Percentiles rank a stretch among this genome's conserved stretches.
phyloP scores from a whole-genome alignment of 1,284 basidiomycete genomes.

The Cerrena zonata region DNA sequence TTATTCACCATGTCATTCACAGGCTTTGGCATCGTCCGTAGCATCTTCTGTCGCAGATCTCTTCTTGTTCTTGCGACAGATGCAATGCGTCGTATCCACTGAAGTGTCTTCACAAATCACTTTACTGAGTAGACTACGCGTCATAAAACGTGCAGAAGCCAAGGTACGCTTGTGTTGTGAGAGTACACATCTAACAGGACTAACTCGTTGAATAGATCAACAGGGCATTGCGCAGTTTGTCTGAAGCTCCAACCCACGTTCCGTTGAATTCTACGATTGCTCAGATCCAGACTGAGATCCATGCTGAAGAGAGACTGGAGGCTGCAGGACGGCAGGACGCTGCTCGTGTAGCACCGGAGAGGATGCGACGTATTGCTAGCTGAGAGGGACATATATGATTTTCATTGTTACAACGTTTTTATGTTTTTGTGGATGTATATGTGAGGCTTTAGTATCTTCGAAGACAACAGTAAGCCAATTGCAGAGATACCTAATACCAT shows the following conservation, averaged over 20 bases:
- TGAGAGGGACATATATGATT: background rate
- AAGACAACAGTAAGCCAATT: constrained; percentile 75
- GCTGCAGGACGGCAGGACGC: constrained; percentile 36
- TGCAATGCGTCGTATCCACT: constrained; percentile 48
- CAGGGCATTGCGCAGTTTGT: constrained; percentile 44
- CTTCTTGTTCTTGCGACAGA: constrained; percentile 54
- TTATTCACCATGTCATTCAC: background rate
- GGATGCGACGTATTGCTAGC: constrained; percentile 3
- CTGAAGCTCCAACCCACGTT: constrained; percentile 43
- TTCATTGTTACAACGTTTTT: background rate
- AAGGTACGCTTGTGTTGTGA: constrained; percentile 38
- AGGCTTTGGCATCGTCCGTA: constrained; percentile 53
- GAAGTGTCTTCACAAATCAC: constrained; percentile 46
- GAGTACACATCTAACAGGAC: background rate
- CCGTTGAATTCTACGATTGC: constrained; percentile 40
- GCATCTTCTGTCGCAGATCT: constrained; percentile 61
- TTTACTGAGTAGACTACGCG: constrained; percentile 44
- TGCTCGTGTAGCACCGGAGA: constrained; percentile 15
- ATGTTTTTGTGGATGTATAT: background rate
- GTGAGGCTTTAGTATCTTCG: constrained; percentile 41
- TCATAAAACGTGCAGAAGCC: constrained; percentile 41
- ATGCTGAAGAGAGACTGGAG: constrained; percentile 59
- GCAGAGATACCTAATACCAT: constrained; percentile 73
- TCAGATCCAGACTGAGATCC: constrained; percentile 52
- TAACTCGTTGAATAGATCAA: constrained; percentile 33